Evolutionary conservation across 345 rosid genomes (phyloP), one percentile per base, ranked within the genome.

Genomic region (Physaria fendleri): DNA sequence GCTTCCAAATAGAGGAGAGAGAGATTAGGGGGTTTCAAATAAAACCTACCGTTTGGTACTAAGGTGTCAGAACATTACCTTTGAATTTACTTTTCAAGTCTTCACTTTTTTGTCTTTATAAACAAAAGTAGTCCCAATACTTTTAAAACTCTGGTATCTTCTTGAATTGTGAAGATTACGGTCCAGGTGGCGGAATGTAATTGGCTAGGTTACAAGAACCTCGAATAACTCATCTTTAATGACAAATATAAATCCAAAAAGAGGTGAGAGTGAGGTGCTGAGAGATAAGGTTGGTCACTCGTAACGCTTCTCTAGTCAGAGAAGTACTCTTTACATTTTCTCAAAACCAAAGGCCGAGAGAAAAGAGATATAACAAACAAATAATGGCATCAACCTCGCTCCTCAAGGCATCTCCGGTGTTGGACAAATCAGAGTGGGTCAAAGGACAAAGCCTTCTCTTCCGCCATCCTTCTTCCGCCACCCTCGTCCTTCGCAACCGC

Each of bases 331-430:
- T n/a, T n/a, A n/a, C n/a, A n/a, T n/a, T n/a, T n/a, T n/a, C n/a
- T n/a, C n/a, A n/a, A 17, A 61, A 53, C 62, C 45, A 60, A 68
- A 69, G 57, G 39, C 44, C n/a, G n/a, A 37, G 49, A 54, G 50
- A 45, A 44, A 35, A 56, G 41, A 54, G 53, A n/a, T n/a, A 42
- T 21, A 25, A 45, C 32, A 48, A 12, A 33, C 2, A 34, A n/a
- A 34, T 37, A 68, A 93, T 93, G 99, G 97, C 99, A 57, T 77
- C 98, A 22, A 81, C 96, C 23, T 83, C 96, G 8, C 81, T 87
- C 22, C 82, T 89, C 72, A 92, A 86, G 69, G 83, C 98, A 1
- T 86, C 97, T 8, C 83, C 84, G 4, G 80, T 92, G 33, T 78
- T 85, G 33, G 87, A 81, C 84, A 86, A 85, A 76, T 86, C 95